Evolutionary conservation across 106 monocot genomes (phyloP), one percentile per base, ranked within the genome.

Genomic region (Dendrobium huoshanense): DNA sequence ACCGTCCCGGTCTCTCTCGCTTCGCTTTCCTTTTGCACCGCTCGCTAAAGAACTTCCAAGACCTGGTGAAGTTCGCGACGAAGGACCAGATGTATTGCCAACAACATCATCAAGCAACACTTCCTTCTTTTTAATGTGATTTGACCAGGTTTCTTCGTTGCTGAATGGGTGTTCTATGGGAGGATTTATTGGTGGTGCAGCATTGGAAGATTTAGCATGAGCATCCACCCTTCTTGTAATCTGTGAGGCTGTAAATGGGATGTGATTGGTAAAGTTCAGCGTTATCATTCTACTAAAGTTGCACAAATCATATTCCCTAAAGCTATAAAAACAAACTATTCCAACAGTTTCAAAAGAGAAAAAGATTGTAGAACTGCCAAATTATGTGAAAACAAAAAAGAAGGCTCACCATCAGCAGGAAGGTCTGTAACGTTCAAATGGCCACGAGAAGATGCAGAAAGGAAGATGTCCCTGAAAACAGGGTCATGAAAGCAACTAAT

Each of bases 11-110:
- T 91, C 91, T 68, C 88, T 88, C 24, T 88, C 91, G 20, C 88
- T 91, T 58, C 88, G 84, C 81, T 91, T 91, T 70, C 91, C 86
- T 81, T 91, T 91, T 19, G 86, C 76, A 55, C 84, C 80, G 40
- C 86, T 87, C 15, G 56, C 67, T 61, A 88, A 80, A 54, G 88
- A 86, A 82, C 40, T 80, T 64, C 79, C 82, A 80, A 81, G 59
- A 59, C 86, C 84, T 25, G 89, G 54, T 7, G 85, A 27, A 7
- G 82, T 40, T 85, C 82, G 77, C 48, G 84, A 29, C 37, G 40
- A 41, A 19, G 22, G 6, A 15, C 77, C 79, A 77, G 83, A 29
- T 42, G 83, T 73, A 78, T 75, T 78, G 7, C 80, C 88, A 41
- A 90, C 88, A 27, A 88, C 91, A 41, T 88, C 86, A 77, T 87